phyloP scores from a whole-genome alignment of 208 protist species.

The Acanthamoeba castellanii region DNA sequence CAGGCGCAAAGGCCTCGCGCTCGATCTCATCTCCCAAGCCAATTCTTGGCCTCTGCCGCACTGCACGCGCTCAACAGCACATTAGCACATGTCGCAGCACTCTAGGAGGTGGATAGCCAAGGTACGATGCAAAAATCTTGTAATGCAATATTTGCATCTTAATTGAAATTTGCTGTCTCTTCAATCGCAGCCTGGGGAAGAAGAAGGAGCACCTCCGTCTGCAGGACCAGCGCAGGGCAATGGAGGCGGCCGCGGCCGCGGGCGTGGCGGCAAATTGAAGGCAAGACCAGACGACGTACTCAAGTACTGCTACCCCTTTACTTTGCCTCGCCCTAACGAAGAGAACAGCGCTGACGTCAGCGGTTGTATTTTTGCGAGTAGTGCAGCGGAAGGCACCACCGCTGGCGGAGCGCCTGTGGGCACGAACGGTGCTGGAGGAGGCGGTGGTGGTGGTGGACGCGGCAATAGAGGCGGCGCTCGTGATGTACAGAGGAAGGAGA shows the following conservation, averaged over 20 bases:
- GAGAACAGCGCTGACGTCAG: not conserved
- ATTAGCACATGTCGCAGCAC: not conserved
- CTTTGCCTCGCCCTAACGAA: not conserved
- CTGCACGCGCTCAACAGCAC: not conserved
- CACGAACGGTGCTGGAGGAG: not conserved
- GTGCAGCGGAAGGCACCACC: not conserved
- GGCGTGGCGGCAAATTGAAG: conserved; percentile 30
- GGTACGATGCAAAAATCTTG: not conserved
- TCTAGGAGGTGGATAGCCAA: conserved; percentile 23
- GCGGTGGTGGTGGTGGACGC: not conserved
- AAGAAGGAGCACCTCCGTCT: not conserved
- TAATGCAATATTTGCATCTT: not conserved
- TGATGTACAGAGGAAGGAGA: conserved; percentile 25
- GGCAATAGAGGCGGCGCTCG: not conserved
- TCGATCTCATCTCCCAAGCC: not conserved
- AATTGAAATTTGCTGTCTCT: not conserved
- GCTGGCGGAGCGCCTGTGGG: not conserved
- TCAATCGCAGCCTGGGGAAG: not conserved
- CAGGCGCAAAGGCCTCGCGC: not conserved
- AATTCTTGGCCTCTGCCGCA: not conserved
- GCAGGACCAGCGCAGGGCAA: not conserved
- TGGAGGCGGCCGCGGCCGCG: not conserved
- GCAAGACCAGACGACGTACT: not conserved
- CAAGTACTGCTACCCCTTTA: not conserved
- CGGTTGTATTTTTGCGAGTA: not conserved